Percentiles rank a stretch among this genome's conserved stretches.
Conservation (phyloP, 2,329 filamentous ascomycete genomes). For the Ramichloridium luteum region DNA sequence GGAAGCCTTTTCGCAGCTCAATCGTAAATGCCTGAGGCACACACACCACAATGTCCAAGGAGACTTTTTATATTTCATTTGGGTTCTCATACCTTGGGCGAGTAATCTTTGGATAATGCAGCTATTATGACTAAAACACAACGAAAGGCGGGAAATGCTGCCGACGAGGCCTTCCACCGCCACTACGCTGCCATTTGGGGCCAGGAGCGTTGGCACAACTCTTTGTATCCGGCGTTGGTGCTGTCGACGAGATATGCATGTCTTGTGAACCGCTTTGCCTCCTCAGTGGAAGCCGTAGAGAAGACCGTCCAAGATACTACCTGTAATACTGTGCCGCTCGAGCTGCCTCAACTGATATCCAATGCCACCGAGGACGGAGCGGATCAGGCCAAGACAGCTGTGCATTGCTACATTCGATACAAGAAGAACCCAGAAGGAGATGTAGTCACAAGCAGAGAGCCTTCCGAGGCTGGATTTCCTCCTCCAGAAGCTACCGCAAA, state of each 20-base stretch:
- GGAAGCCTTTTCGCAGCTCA: no score
- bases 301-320: constrained; percentile 8
- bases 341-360: constrained; percentile 3
- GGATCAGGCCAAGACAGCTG: no score
- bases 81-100: no score
- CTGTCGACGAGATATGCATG: constrained; percentile 16
- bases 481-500: constrained; percentile 9
- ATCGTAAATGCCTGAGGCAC: no score
- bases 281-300: constrained; percentile 7
- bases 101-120: no score
- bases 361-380: constrained; percentile 3
- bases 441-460: background rate
- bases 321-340: constrained; percentile 5
- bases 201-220: constrained; percentile 19
- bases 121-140: constrained; percentile 19
- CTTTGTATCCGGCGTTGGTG: constrained; percentile 17
- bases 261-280: constrained; percentile 20
- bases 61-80: no score
- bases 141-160: constrained; percentile 12
- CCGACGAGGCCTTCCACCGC: constrained; percentile 20
- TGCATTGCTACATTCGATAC: constrained; percentile 7
- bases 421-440: constrained; percentile 3
- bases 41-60: no score
- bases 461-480: constrained; percentile 13
- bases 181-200: constrained; percentile 21